Conservation (phyloP, 768 basidiomycete genomes). For the Antrodiella citrinella region DNA sequence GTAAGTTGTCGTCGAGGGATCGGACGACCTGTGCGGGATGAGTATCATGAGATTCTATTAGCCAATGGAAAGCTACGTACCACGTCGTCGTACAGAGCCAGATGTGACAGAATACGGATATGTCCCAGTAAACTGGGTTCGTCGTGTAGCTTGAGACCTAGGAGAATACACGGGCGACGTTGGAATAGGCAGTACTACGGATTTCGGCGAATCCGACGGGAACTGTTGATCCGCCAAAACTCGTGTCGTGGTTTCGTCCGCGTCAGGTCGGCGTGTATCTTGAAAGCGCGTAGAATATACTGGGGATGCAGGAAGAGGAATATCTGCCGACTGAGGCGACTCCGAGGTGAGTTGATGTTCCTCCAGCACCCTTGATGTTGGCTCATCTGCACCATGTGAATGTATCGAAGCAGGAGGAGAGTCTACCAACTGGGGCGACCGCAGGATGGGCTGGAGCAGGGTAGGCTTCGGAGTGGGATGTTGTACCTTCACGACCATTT, state of each 20-base stretch:
- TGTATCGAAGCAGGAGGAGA: slow-evolving; percentile 1
- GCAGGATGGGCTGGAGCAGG: background rate
- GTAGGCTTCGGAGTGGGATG: too few species aligned
- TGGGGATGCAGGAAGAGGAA: background rate
- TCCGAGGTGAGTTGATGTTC: background rate
- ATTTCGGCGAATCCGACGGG: too few species aligned
- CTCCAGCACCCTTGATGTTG: slow-evolving; percentile 1
- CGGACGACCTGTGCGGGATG: too few species aligned
- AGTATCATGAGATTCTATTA: too few species aligned
- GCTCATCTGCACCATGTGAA: slow-evolving; percentile 4
- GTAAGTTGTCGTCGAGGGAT: slow-evolving; percentile 23
- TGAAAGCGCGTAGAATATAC: background rate
- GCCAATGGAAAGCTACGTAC: too few species aligned
- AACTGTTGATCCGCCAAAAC: too few species aligned
- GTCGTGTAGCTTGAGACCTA: background rate
- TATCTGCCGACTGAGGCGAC: background rate
- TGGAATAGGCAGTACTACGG: background rate
- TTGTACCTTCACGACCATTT: background rate
- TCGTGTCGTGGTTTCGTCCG: too few species aligned
- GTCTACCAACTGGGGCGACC: background rate
- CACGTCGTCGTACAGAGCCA: too few species aligned
- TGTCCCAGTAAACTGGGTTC: background rate
- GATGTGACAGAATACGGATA: too few species aligned
- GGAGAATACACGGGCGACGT: slow-evolving; percentile 1
- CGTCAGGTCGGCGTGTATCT: background rate